Evolutionary conservation across 768 basidiomycete species (phyloP), one percentile per base, ranked within the genome.

Genomic region (Auriculariales sp.): DNA sequence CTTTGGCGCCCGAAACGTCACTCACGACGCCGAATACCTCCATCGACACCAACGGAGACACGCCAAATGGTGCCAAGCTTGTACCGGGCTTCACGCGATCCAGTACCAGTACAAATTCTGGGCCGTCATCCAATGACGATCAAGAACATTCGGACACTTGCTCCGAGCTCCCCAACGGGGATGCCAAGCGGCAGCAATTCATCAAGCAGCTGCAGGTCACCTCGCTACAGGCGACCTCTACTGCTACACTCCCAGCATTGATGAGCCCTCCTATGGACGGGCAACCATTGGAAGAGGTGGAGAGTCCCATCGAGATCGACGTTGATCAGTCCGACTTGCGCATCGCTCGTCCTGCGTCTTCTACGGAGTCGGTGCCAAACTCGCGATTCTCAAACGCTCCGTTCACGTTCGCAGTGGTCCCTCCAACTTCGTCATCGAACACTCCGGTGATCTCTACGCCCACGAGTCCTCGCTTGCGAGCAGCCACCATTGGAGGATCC

Each of bases 291-390:
- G 49, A 51, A 29, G 46, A 62, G 62, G 51, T 64, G n/a, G 69
- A 71, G 28, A 74, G 72, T 51, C 71, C 73, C 14, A 71, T 57
- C 14, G 67, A 83, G 58, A 75, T 81, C 72, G 83, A 88, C 58
- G 22, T 44, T 15, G 66, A 67, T 49, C 78, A 78, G 5, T 83
- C 82, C 14, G 89, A 92, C 31, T 66, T 83, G 56, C 69, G 68
- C 15, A 81, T 91, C 63, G 83, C 79, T 22, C 75, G 89, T 45
- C 85, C 90, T 14, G 79, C 74, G 10, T 72, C 75, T 47, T 84
- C 82, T 11, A 89, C 88, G 5, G 85, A 87, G 67, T 78, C 77
- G 52, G 67, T 85, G 9, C 73, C 73, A 10, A 56, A 59, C 10
- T 60, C 65, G 27, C 61, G 64, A 10, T 31, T 30, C 42, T 46